These are phyloP conservation scores for Vanderwaltozyma tropicalis DNA, from an alignment of 805 yeast species.

Conservation along the genomic window DNA sequence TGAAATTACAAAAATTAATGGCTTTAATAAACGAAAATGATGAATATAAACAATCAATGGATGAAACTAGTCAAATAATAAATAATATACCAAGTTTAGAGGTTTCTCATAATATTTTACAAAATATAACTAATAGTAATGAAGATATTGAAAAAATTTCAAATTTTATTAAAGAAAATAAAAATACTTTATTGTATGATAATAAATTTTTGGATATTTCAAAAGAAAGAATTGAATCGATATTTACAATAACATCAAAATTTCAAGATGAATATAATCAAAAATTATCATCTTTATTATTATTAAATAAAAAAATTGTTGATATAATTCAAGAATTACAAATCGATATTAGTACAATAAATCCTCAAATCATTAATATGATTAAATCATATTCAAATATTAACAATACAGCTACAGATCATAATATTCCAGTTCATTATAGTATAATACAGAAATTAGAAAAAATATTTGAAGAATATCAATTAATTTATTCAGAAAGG, in stretches of 20 bases:
- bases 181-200: constrained; percentile 13
- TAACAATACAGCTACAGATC: background rate
- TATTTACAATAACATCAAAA: background rate
- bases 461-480: constrained; percentile 5
- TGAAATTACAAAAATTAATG: constrained; percentile 11
- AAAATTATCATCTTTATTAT: background rate
- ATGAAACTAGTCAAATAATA: constrained; percentile 2
- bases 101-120: constrained; percentile 1
- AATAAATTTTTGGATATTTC: constrained; percentile 15
- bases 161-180: constrained; percentile 14
- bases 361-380: constrained; percentile 3
- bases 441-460: constrained; percentile 10
- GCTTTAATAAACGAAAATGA: constrained; percentile 7
- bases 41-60: too few relatives aligned
- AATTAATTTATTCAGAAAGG: constrained; percentile 25
- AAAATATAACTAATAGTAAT: constrained; percentile 2
- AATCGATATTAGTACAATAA: constrained; percentile 4
- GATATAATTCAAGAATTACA: constrained; percentile 1
- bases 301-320: background rate
- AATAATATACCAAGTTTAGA: constrained; percentile 14
- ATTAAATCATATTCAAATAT: constrained; percentile 1
- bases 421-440: constrained; percentile 3
- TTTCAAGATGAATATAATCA: background rate
- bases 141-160: constrained; percentile 5
- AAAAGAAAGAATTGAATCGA: background rate